Evolutionary conservation across 2,329 filamentous ascomycete genomes (phyloP).

Genomic region (Magnaporthiopsis poae): DNA sequence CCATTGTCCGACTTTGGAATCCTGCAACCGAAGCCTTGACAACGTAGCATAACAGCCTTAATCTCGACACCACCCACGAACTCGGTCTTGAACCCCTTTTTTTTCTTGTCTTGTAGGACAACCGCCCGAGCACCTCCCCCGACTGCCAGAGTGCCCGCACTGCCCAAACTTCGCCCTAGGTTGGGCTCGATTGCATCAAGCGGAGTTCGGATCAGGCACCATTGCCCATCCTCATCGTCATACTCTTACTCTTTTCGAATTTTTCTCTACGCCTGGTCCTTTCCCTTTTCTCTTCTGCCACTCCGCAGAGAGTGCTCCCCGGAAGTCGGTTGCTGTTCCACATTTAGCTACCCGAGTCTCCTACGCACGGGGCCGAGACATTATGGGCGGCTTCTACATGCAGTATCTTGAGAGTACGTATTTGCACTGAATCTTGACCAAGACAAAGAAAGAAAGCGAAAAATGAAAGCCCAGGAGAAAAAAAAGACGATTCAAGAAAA

Average conservation of each 20-base stretch:
- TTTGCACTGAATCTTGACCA: slow-evolving; percentile 10
- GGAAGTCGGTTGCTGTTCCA: slow-evolving; percentile 3
- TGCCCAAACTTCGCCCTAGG: slow-evolving; percentile 25
- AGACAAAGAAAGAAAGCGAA: not conserved
- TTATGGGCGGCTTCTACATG: slow-evolving; percentile 59
- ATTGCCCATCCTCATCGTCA: slow-evolving; percentile 5
- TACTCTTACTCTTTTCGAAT: slow-evolving; percentile 15
- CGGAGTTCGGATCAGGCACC: slow-evolving; percentile 20
- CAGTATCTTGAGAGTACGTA: slow-evolving; percentile 67
- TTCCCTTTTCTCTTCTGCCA: slow-evolving; percentile 15
- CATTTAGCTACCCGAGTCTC: slow-evolving; percentile 3
- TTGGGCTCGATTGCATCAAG: slow-evolving; percentile 49
- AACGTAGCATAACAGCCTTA: slow-evolving; percentile 30
- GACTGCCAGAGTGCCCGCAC: slow-evolving; percentile 9
- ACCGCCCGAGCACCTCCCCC: slow-evolving; percentile 20
- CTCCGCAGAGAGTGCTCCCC: not conserved
- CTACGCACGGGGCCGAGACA: slow-evolving; percentile 20
- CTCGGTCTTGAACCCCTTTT: slow-evolving; percentile 1
- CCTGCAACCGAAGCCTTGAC: slow-evolving; percentile 37
- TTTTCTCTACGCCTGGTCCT: slow-evolving; percentile 11
- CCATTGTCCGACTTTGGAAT: slow-evolving; percentile 41
- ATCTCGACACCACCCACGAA: slow-evolving; percentile 15
- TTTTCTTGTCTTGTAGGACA: slow-evolving; percentile 24
- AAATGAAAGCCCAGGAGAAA: too few species aligned
- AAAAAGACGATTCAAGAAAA: too few species aligned